Evolutionary conservation across 2,329 filamentous ascomycete species (phyloP), one percentile per base, ranked within the genome.

Genomic region (Sordariomycetes sp.): DNA sequence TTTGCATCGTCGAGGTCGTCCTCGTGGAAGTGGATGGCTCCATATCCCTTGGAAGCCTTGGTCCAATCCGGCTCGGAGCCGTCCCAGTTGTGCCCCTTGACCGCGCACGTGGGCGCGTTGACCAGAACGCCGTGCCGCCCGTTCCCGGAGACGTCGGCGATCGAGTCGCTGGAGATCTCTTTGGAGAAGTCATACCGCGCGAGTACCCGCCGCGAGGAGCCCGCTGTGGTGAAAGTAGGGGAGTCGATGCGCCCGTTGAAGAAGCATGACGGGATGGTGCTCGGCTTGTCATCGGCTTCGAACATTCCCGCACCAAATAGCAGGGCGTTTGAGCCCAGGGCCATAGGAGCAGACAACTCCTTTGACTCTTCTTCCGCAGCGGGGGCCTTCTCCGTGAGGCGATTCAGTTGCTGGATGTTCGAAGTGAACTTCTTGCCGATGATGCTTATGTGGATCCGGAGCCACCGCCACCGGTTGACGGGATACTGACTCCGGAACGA

Each of bases 1-100:
- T 56, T 60, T 2, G 69, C 68, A 60, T 71, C 69, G 58, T 71
- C 68, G 8, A 70, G 57, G 57, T 71, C 69, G 54, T 71, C 69
- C 22, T 71, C 69, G 57, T 71, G 69, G 59, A 71, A 71, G 57
- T 71, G 68, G 50, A 71, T 71, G 1, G 69, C 68, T 8, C 69
- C 68, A 56, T 68, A 70, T 1, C 68, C 69, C 36, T 64, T 67
- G 32, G 60, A 61, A 1, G 68, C 67, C 28, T 62, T 59, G 24
- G 64, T 70, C 69, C 69, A 71, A 56, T 67, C 65, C 4, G 57
- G 54, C 45, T 67, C 63, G 13, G 61, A 62, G 4, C 62, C 65
- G 52, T 70, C 66, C 64, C 66, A 70, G 58, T 70, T 61, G 53
- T 69, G 58, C 3, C 68, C 67, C 24, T 61, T 65, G 17, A 70